Evolutionary conservation across 305 asterid genomes (phyloP).

Genomic region (Ruellia speciosa): DNA sequence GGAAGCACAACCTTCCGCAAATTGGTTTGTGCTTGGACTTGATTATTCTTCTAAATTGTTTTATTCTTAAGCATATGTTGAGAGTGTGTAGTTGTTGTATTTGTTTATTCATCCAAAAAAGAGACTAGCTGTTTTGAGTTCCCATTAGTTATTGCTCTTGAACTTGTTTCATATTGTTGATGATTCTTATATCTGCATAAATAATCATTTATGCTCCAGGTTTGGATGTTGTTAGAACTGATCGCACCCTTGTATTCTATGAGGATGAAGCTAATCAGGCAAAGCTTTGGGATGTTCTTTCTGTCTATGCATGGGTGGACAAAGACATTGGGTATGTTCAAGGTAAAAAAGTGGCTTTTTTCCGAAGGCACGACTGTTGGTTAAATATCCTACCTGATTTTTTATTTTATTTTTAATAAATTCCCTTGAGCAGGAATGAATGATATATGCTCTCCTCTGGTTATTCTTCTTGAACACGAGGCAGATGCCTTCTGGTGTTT

Average conservation of each 20-base stretch:
- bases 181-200: conserved; percentile 22
- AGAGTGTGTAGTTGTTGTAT: not conserved
- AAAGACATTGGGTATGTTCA: conserved; percentile 94
- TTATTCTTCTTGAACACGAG: conserved; percentile 77
- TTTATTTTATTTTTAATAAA: conserved; percentile 7
- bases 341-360: conserved; percentile 44
- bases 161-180: conserved; percentile 3
- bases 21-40: conserved; percentile 53
- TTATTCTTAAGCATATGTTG: not conserved
- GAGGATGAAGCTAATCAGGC: conserved; percentile 77
- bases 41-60: not conserved
- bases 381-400: conserved; percentile 23
- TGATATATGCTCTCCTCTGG: conserved; percentile 96
- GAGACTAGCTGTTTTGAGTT: not conserved
- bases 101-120: not conserved
- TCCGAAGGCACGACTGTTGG: conserved; percentile 19
- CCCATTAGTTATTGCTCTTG: conserved; percentile 14
- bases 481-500: conserved; percentile 99
- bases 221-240: conserved; percentile 90
- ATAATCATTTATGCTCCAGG: conserved; percentile 39
- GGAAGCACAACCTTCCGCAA: conserved; percentile 74
- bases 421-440: conserved; percentile 69
- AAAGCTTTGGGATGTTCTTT: conserved; percentile 80
- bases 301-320: conserved; percentile 91
- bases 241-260: conserved; percentile 67